These are phyloP conservation scores for Eucalyptus marginata DNA, from an alignment of 345 rosid species.

Conservation along the genomic window DNA sequence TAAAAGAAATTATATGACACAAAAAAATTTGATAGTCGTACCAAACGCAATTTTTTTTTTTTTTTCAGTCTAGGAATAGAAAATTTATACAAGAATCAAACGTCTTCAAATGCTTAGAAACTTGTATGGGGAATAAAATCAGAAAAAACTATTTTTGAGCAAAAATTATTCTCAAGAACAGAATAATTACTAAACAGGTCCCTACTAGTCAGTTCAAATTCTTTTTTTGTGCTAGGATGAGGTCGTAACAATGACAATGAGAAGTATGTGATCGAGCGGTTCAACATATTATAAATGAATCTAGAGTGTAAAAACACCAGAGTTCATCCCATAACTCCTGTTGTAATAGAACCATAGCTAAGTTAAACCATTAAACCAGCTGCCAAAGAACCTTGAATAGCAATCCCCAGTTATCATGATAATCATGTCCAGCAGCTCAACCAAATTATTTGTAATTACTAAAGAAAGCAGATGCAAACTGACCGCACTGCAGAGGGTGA, in stretches of 20 bases:
- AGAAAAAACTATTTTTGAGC: too few species aligned
- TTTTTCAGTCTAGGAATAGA: too few species aligned
- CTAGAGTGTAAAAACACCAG: neutral
- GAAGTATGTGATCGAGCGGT: neutral
- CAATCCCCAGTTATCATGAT: neutral
- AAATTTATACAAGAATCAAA: too few species aligned
- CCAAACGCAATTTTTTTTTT: too few species aligned
- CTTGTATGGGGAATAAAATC: too few species aligned
- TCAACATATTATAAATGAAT: neutral
- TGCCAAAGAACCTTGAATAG: neutral
- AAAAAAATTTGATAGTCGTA: too few species aligned
- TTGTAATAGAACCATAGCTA: neutral
- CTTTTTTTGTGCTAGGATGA: neutral
- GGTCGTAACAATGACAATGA: neutral
- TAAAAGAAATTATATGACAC: too few species aligned
- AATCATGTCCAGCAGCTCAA: neutral
- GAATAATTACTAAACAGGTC: too few species aligned
- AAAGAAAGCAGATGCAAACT: neutral
- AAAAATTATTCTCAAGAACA: too few species aligned
- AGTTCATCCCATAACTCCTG: neutral
- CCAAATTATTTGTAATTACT: neutral
- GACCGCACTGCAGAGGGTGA: slow-evolving; percentile 88
- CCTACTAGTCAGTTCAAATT: neutral
- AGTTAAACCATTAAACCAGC: neutral
- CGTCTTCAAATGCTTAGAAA: too few species aligned